A percentile compares a stretch with the other conserved stretches of the same genome.
Conservation (phyloP, 2,329 filamentous ascomycete genomes). For the Alternaria triticimaculans region DNA sequence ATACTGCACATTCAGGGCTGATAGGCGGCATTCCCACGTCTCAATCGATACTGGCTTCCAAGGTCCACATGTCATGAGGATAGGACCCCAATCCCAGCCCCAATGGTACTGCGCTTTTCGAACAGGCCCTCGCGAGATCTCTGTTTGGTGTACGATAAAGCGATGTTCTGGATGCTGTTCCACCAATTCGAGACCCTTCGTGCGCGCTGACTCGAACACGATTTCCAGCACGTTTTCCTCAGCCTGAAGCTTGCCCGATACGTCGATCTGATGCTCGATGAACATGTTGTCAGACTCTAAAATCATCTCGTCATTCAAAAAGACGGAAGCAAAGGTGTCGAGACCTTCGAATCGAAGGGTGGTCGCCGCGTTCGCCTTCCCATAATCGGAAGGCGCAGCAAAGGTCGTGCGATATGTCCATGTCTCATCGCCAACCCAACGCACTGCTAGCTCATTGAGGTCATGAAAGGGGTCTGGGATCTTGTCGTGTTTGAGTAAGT, state of each 20-base stretch:
- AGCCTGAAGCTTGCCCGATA: constrained; percentile 52
- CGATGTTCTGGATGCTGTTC: constrained; percentile 62
- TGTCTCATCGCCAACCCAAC: constrained; percentile 57
- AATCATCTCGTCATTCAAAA: constrained; percentile 60
- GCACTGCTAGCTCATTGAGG: constrained; percentile 56
- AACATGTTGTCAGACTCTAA: constrained; percentile 69
- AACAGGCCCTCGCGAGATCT: constrained; percentile 60
- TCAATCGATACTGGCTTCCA: constrained; percentile 78
- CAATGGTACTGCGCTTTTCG: constrained; percentile 60
- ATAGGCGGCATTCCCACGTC: constrained; percentile 68
- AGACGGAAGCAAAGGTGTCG: constrained; percentile 67
- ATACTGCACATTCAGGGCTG: constrained; percentile 68
- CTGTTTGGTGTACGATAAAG: constrained; percentile 50
- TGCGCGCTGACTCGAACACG: constrained; percentile 61
- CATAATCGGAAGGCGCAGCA: constrained; percentile 44
- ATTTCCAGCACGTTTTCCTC: constrained; percentile 60
- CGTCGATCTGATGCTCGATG: constrained; percentile 60
- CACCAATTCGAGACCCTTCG: constrained; percentile 59
- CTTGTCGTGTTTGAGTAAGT: constrained; percentile 54
- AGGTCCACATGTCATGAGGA: constrained; percentile 56
- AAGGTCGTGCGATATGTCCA: constrained; percentile 52
- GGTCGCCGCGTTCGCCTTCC: constrained; percentile 30
- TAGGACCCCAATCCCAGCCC: constrained; percentile 60
- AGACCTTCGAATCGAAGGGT: constrained; percentile 68
- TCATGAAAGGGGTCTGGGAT: constrained; percentile 58